phyloP scores from a whole-genome alignment of 2,329 filamentous ascomycete species.

The Talaromyces sp. region DNA sequence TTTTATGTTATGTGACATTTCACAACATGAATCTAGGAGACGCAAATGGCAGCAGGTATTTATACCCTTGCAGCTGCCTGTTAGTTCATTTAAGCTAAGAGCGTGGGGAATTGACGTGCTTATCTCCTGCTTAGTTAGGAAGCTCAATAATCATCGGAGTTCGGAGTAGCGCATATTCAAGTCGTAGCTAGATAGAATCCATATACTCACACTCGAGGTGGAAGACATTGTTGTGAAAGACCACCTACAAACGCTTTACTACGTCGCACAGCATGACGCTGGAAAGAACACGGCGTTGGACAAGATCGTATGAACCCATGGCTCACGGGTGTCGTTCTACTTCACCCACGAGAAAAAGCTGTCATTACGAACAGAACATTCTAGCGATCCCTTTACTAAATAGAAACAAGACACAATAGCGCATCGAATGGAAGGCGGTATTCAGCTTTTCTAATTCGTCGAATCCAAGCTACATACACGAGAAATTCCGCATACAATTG shows the following conservation, averaged over 20 bases:
- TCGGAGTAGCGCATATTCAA: background rate
- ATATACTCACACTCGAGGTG: too few species aligned
- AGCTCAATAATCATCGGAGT: background rate
- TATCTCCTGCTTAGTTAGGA: conserved; percentile 3
- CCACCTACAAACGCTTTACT: background rate
- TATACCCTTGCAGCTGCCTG: background rate
- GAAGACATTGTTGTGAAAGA: background rate
- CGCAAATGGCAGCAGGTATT: background rate
- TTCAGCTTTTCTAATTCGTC: conserved; percentile 15
- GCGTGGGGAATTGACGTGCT: conserved; percentile 13
- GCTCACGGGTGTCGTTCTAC: background rate
- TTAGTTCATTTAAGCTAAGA: background rate
- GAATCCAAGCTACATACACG: conserved; percentile 19
- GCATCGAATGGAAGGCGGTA: conserved; percentile 14
- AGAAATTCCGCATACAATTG: conserved; percentile 16
- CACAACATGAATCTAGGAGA: background rate
- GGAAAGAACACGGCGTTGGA: background rate
- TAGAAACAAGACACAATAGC: background rate
- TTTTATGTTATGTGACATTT: background rate
- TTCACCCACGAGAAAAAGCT: background rate
- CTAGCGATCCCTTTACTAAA: background rate
- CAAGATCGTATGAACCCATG: background rate
- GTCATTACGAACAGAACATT: too few species aligned
- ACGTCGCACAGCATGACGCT: background rate
- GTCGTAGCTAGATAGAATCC: background rate